Evolutionary conservation across 2,329 filamentous ascomycete genomes (phyloP).

Genomic region (Aspergillus sp.): DNA sequence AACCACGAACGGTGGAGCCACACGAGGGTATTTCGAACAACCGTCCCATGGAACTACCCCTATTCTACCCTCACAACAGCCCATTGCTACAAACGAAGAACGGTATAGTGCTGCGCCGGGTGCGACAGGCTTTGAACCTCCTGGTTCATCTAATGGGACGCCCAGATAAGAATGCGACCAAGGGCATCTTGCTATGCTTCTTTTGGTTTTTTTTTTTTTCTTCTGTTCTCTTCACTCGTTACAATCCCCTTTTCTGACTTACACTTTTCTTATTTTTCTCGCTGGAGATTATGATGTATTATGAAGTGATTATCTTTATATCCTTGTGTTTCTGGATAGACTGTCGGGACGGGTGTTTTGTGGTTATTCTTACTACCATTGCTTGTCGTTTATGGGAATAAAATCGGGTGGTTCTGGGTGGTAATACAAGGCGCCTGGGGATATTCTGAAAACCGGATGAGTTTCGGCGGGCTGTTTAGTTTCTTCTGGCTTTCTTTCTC

Average conservation of each 20-base stretch:
- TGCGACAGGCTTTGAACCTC: slow-evolving; percentile 22
- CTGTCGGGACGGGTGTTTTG: slow-evolving; percentile 21
- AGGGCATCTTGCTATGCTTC: slow-evolving; percentile 6
- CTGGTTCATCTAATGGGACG: slow-evolving; percentile 26
- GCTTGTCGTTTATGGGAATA: slow-evolving; percentile 15
- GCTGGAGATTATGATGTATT: slow-evolving; percentile 4
- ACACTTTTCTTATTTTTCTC: slow-evolving; percentile 4
- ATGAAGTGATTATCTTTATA: slow-evolving; percentile 10
- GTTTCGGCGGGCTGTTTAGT: slow-evolving; percentile 18
- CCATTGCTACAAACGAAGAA: slow-evolving; percentile 24
- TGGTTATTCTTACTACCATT: neutral
- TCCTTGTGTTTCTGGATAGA: slow-evolving; percentile 26
- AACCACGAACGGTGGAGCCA: slow-evolving; percentile 20
- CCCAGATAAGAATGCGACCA: slow-evolving; percentile 18
- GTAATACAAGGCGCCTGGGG: slow-evolving; percentile 22
- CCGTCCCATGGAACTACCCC: slow-evolving; percentile 25
- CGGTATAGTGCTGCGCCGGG: slow-evolving; percentile 24
- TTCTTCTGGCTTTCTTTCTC: slow-evolving; percentile 11
- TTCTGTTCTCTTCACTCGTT: slow-evolving; percentile 2
- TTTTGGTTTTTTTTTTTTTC: slow-evolving; percentile 7
- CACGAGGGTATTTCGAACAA: slow-evolving; percentile 29
- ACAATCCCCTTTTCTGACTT: slow-evolving; percentile 7
- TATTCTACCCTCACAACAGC: slow-evolving; percentile 28
- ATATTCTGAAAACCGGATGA: slow-evolving; percentile 17
- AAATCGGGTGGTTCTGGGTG: slow-evolving; percentile 15